Conservation (phyloP, 805 yeast species). For the Yarrowia sp. region DNA sequence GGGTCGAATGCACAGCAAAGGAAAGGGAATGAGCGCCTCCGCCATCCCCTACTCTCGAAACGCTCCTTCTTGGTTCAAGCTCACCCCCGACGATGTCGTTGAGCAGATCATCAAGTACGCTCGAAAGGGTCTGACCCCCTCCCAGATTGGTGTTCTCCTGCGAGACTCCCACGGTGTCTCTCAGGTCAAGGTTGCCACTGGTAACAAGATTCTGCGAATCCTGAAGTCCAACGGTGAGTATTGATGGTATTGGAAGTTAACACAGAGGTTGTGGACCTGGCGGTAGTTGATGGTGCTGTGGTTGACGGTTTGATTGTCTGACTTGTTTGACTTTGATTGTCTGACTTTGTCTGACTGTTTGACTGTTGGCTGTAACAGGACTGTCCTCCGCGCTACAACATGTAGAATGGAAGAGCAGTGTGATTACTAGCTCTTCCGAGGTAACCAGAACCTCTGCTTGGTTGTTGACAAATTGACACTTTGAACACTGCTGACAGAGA, state of each 20-base stretch:
- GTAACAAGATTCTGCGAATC: conserved; percentile 98
- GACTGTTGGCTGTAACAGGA: too few species aligned
- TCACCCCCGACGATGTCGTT: conserved; percentile 89
- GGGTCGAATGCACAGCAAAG: conserved; percentile 99
- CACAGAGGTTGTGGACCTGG: conserved; percentile 24
- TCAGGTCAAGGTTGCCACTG: conserved; percentile 95
- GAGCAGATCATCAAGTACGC: conserved; percentile 99
- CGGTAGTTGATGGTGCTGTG: not conserved
- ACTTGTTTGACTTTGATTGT: not conserved
- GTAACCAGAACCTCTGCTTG: conserved; percentile 24
- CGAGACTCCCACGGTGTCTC: conserved; percentile 99
- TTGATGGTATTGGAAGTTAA: not conserved
- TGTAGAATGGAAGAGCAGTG: not conserved
- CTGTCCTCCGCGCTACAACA: too few species aligned
- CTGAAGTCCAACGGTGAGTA: conserved; percentile 89
- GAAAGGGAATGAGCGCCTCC: conserved; percentile 99
- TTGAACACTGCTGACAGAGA: conserved; percentile 37
- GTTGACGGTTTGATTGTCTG: not conserved
- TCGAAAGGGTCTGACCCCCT: conserved; percentile 99
- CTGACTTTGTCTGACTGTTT: not conserved
- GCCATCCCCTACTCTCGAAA: conserved; percentile 99
- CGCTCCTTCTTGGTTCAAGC: conserved; percentile 99
- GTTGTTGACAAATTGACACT: not conserved
- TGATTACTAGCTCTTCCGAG: not conserved
- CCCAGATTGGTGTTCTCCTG: conserved; percentile 98